Percentiles rank a stretch among this genome's conserved stretches.
These are phyloP conservation scores for Akanthomyces dipterigenus DNA, from an alignment of 2,329 filamentous ascomycete genomes.

Conservation along the genomic window DNA sequence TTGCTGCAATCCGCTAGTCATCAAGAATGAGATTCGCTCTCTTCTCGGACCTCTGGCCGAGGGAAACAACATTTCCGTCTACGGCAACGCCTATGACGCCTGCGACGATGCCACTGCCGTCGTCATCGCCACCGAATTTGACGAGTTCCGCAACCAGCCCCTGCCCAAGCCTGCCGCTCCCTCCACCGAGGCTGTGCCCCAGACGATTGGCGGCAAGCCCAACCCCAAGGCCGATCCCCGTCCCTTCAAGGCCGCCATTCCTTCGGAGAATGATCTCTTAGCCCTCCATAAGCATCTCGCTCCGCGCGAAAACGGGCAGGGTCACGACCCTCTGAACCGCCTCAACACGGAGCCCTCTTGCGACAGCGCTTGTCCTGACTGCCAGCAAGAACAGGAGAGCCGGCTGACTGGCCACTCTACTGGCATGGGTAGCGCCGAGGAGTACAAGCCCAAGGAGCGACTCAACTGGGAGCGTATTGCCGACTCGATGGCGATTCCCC, in stretches of 20 bases:
- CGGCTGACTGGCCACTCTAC: conserved; percentile 32
- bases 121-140: conserved; percentile 50
- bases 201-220: conserved; percentile 27
- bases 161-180: conserved; percentile 22
- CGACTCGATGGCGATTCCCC: conserved; percentile 43
- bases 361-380: conserved; percentile 42
- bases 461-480: conserved; percentile 47
- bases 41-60: conserved; percentile 34
- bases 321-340: conserved; percentile 38
- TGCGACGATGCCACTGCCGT: conserved; percentile 43
- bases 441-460: conserved; percentile 40
- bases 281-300: conserved; percentile 41
- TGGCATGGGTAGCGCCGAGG: conserved; percentile 36
- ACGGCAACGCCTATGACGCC: conserved; percentile 42
- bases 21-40: conserved; percentile 43
- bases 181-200: conserved; percentile 6
- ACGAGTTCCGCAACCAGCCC: conserved; percentile 45
- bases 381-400: conserved; percentile 34
- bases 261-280: conserved; percentile 40
- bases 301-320: conserved; percentile 22
- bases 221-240: conserved; percentile 39
- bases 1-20: conserved; percentile 45
- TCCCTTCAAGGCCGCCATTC: conserved; percentile 32
- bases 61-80: conserved; percentile 39
- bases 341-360: conserved; percentile 40